Evolutionary conservation across 208 protist genomes (phyloP), one percentile per base, ranked within the genome.

Genomic region (Porcisia deanei): DNA sequence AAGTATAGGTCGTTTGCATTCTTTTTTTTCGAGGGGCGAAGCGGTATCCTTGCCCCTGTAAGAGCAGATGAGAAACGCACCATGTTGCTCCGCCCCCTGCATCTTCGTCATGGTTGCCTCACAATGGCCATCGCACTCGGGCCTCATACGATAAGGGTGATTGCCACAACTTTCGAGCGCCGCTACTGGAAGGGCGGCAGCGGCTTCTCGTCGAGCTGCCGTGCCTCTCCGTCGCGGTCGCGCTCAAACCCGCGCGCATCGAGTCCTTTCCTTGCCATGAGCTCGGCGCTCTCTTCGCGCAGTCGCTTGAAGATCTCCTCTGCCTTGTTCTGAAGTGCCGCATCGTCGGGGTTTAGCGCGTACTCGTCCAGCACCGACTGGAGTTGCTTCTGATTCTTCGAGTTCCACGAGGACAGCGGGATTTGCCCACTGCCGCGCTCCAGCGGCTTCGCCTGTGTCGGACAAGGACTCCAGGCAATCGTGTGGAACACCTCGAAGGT

Each of bases 401-500:
- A 88, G 80, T 93, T 94, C 86, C 85, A 91, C 64, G 85, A 85
- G 72, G 87, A 70, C 55, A 97, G 80, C 10, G 90, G 85, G 30
- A 95, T 89, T 64, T 92, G 86, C 3, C 89, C 94, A 55, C 77
- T 91, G 47, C 94, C 94, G 55, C 94, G 91, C 82, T 88, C 87
- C 6, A 95, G 88, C 57, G 94, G 91, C 71, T 96, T 92, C 34
- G 85, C 81, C 76, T 98, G 95, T 37, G 87, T 89, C 63, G 93
- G 89, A 75, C 90, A 91, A 39, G 93, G 93, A 68, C 91, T 93
- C 93, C 95, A 98, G 60, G 90, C 95, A 71, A 98, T 95, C 12
- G 85, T 89, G 79, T 98, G 89, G 67, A 98, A 95, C 3, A 98
- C 81, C 82, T 97, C 95, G 80, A 98, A 98, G 20, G 95, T 98